Percentiles rank a stretch among this genome's conserved stretches.
These are phyloP conservation scores for Neonectria sp. DNA, from an alignment of 2,329 filamentous ascomycete genomes.

Conservation along the genomic window DNA sequence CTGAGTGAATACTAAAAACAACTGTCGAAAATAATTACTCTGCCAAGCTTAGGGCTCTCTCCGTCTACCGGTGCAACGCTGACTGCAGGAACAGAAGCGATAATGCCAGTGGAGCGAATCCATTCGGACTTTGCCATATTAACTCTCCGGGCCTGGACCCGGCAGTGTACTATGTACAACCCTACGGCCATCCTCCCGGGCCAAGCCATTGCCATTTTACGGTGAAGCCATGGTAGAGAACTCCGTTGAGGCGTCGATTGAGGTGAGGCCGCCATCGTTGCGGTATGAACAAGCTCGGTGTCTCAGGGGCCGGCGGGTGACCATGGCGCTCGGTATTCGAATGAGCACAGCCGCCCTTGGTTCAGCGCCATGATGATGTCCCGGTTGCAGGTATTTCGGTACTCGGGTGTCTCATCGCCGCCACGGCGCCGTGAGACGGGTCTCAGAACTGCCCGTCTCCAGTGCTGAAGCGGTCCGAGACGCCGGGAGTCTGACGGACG, in stretches of 20 bases:
- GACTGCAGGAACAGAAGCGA: conserved; percentile 23
- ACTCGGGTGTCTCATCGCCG: neutral
- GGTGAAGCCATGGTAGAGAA: neutral
- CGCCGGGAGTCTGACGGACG: conserved; percentile 9
- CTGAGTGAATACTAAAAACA: conserved; percentile 13
- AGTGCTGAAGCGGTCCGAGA: conserved; percentile 11
- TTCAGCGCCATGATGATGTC: neutral
- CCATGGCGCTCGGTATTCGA: conserved; percentile 19
- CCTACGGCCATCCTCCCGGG: conserved; percentile 1
- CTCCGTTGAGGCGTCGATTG: conserved; percentile 3
- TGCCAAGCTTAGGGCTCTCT: conserved; percentile 10
- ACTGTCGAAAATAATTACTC: neutral
- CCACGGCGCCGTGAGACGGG: neutral
- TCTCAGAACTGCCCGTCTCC: neutral
- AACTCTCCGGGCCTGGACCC: conserved; percentile 16
- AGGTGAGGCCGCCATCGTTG: conserved; percentile 22
- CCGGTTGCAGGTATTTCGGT: neutral
- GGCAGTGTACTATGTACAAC: conserved; percentile 19
- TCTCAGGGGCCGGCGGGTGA: neutral
- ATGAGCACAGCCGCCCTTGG: neutral
- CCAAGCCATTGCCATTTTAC: neutral
- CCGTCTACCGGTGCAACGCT: conserved; percentile 33
- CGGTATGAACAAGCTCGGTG: conserved; percentile 4
- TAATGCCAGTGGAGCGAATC: conserved; percentile 9
- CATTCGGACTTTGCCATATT: conserved; percentile 26